Conservation (phyloP, 2,329 filamentous ascomycete species). For the Bipolaris oryzae region DNA sequence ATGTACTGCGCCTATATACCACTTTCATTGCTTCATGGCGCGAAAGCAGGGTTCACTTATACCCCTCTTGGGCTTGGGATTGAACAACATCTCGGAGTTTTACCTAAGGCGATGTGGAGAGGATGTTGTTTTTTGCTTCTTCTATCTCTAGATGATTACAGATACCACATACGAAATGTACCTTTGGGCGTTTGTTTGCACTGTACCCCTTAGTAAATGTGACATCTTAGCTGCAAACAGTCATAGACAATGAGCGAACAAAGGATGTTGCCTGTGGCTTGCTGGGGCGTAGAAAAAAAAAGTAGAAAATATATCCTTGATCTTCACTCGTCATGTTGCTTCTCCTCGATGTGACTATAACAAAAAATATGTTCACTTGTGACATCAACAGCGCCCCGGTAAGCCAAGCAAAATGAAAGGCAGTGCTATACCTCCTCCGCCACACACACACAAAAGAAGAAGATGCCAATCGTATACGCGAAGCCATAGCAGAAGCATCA, state of each 20-base stretch:
- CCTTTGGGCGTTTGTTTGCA: not conserved
- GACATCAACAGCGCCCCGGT: not conserved
- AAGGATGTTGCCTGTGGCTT: not conserved
- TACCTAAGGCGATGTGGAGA: not conserved
- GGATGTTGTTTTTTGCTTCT: conserved; percentile 1
- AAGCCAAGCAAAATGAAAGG: not conserved
- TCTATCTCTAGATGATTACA: conserved; percentile 5
- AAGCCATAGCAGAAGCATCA: too few species aligned
- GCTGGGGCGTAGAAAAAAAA: not conserved
- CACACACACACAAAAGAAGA: too few species aligned
- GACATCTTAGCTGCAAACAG: too few species aligned
- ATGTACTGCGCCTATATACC: conserved; percentile 22
- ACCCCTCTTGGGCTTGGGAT: conserved; percentile 17
- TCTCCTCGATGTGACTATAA: not conserved
- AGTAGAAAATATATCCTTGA: not conserved
- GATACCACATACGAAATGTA: conserved; percentile 2
- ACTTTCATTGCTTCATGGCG: conserved; percentile 20
- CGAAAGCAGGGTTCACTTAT: conserved; percentile 18
- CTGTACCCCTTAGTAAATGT: not conserved
- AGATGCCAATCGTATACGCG: not conserved
- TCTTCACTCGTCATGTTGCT: not conserved
- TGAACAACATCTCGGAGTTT: conserved; percentile 12
- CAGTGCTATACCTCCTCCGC: too few species aligned
- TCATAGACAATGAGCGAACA: not conserved
- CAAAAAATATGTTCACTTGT: not conserved